Conservation (phyloP, 1,284 basidiomycete species). For the Leccinum pachyderme region DNA sequence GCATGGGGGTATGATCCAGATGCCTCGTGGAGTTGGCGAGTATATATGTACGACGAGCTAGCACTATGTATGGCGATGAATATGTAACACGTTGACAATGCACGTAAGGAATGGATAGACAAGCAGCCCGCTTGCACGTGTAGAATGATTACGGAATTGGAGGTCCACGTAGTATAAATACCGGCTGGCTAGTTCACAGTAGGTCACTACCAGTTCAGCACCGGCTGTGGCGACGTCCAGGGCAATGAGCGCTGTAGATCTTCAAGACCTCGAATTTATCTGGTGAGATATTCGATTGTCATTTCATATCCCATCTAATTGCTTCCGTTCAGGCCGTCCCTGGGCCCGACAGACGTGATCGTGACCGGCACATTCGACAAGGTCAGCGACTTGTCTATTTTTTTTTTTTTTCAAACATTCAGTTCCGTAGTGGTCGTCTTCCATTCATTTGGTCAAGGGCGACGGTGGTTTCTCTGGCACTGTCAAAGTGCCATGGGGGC, state of each 20-base stretch:
- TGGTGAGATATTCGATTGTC: constrained; percentile 39
- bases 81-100: constrained; percentile 15
- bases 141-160: constrained; percentile 26
- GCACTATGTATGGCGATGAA: neutral
- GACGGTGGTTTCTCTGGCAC: constrained; percentile 55
- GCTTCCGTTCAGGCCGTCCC: constrained; percentile 40
- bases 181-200: neutral
- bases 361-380: constrained; percentile 77
- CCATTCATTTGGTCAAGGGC: constrained; percentile 52
- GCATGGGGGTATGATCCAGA: constrained; percentile 1
- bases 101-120: constrained; percentile 4
- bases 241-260: constrained; percentile 36
- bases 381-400: constrained; percentile 42
- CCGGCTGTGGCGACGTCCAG: constrained; percentile 22
- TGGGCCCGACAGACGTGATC: constrained; percentile 57
- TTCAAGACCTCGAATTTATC: constrained; percentile 46
- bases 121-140: constrained; percentile 13
- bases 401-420: neutral
- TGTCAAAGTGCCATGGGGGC: constrained; percentile 59
- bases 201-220: constrained; percentile 11
- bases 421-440: constrained; percentile 60
- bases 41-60: constrained; percentile 1
- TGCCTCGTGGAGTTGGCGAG: constrained; percentile 13
- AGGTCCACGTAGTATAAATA: constrained; percentile 27
- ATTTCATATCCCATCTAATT: constrained; percentile 4